Percentiles rank a stretch among this genome's conserved stretches.
These are phyloP conservation scores for Castanea mollissima DNA, from an alignment of 306 rosid genomes.

Conservation along the genomic window DNA sequence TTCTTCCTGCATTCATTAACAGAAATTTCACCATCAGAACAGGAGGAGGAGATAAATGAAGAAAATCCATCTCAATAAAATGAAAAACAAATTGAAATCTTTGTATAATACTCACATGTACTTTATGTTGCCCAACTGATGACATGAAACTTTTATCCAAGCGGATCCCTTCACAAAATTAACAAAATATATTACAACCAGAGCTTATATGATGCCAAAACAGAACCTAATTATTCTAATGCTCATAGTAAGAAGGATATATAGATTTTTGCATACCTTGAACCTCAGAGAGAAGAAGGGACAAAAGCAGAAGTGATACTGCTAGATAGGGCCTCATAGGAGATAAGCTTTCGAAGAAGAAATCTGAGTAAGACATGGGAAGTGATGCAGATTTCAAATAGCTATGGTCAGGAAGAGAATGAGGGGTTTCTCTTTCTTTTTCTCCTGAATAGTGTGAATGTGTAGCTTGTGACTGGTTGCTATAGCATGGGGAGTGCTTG, in stretches of 20 bases:
- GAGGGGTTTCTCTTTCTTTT: slow-evolving; percentile 15
- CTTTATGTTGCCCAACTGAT: slow-evolving; percentile 33
- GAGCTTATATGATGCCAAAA: neutral
- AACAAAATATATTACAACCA: slow-evolving; percentile 10
- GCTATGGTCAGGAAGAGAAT: too few species aligned
- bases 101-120: slow-evolving; percentile 37
- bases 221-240: neutral
- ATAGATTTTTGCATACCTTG: slow-evolving; percentile 47
- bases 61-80: neutral
- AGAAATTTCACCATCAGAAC: neutral
- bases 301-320: slow-evolving; percentile 56
- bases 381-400: neutral
- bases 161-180: slow-evolving; percentile 61
- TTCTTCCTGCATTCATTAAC: slow-evolving; percentile 37
- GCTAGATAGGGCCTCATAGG: slow-evolving; percentile 53
- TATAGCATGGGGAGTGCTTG: slow-evolving; percentile 25
- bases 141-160: slow-evolving; percentile 42
- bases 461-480: slow-evolving; percentile 31
- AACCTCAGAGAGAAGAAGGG: slow-evolving; percentile 43
- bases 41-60: neutral
- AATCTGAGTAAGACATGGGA: neutral
- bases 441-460: slow-evolving; percentile 2
- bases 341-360: slow-evolving; percentile 10
- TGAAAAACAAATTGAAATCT: neutral
- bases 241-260: neutral